These are phyloP conservation scores for Coemansia sp. DNA, from an alignment of 192 early-diverging fungal species.

Conservation along the genomic window DNA sequence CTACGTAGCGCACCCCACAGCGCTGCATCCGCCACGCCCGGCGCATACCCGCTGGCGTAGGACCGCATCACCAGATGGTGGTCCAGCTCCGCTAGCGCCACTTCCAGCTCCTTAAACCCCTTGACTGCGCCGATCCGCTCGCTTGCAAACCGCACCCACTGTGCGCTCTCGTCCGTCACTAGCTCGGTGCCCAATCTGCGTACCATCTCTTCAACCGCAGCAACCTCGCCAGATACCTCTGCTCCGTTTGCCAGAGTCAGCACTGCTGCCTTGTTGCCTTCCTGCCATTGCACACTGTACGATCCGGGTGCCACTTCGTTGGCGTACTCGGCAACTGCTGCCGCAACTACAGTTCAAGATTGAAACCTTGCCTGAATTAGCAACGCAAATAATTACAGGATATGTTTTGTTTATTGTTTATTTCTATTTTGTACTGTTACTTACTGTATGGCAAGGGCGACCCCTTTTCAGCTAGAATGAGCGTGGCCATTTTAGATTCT, in stretches of 20 bases:
- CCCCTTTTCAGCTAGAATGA: slow-evolving; percentile 63
- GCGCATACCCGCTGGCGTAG: slow-evolving; percentile 74
- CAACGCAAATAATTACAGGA: background rate
- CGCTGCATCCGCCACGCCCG: slow-evolving; percentile 78
- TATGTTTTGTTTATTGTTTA: background rate
- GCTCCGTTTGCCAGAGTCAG: slow-evolving; percentile 19
- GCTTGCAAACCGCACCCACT: slow-evolving; percentile 73
- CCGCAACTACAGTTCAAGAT: slow-evolving; percentile 41
- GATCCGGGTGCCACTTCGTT: slow-evolving; percentile 27
- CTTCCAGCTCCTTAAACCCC: slow-evolving; percentile 73
- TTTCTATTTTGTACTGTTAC: background rate
- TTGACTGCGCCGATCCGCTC: slow-evolving; percentile 56
- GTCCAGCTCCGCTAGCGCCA: slow-evolving; percentile 70
- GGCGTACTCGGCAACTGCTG: slow-evolving; percentile 54
- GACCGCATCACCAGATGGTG: slow-evolving; percentile 80
- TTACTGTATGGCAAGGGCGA: slow-evolving; percentile 56
- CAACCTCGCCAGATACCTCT: slow-evolving; percentile 10
- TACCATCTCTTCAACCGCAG: slow-evolving; percentile 11
- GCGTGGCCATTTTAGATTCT: slow-evolving; percentile 39
- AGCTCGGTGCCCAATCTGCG: background rate
- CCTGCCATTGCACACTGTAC: slow-evolving; percentile 56
- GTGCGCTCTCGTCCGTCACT: slow-evolving; percentile 51
- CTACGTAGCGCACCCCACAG: slow-evolving; percentile 85
- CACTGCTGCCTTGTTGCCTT: slow-evolving; percentile 46
- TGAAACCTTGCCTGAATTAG: background rate